A percentile compares a stretch with the other conserved stretches of the same genome.
Evolutionary conservation across 345 rosid genomes (phyloP).

Genomic region (Capsella bursapastoris): DNA sequence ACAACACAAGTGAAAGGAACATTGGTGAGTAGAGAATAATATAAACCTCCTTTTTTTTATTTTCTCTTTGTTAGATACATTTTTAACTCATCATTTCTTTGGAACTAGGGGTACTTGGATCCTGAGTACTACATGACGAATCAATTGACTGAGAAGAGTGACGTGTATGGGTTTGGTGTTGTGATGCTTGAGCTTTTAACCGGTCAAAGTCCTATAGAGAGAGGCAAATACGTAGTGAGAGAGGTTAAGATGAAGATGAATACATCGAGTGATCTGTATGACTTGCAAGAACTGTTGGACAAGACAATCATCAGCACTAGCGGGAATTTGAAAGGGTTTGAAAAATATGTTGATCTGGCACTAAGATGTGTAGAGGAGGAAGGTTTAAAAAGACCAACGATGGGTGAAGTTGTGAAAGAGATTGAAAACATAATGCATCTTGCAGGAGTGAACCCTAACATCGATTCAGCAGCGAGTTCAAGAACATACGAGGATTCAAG

Average conservation of each 20-base stretch:
- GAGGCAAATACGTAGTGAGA: neutral
- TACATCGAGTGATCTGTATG: neutral
- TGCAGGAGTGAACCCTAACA: neutral
- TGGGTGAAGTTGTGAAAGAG: conserved; percentile 10
- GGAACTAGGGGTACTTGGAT: neutral
- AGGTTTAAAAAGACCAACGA: neutral
- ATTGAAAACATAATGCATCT: neutral
- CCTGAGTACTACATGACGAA: conserved; percentile 16
- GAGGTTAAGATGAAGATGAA: conserved; percentile 6
- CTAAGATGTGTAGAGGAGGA: neutral
- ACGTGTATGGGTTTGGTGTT: conserved; percentile 23
- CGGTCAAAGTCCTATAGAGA: conserved; percentile 3
- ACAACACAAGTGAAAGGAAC: conserved; percentile 20
- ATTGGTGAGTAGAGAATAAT: neutral
- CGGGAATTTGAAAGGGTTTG: neutral
- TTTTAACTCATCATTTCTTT: neutral
- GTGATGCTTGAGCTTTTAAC: conserved; percentile 17
- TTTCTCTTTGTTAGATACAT: neutral
- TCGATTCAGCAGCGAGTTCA: neutral
- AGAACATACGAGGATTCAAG: neutral
- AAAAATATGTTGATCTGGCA: neutral
- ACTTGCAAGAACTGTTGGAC: neutral
- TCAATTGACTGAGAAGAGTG: conserved; percentile 10
- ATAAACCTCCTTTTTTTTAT: neutral
- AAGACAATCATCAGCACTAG: neutral